Evolutionary conservation across 1,139 yeast species (phyloP).

Genomic region (Zygoascus meyerae): DNA sequence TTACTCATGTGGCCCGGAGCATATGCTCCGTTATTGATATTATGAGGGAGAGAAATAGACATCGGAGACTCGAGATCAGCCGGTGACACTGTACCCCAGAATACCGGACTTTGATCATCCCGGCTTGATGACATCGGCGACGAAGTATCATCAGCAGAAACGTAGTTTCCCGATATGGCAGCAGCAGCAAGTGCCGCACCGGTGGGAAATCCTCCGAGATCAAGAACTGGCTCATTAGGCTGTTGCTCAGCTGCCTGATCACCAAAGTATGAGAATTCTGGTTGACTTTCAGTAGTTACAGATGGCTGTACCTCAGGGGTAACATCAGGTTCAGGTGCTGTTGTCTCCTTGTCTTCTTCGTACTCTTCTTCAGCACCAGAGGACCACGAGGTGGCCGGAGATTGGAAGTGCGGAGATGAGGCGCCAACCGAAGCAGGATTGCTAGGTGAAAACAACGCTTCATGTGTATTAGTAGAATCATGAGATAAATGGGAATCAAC

Average conservation of each 20-base stretch:
- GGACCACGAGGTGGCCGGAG: slow-evolving; percentile 8
- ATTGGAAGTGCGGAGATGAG: not conserved
- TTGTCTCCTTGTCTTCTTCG: not conserved
- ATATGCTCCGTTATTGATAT: slow-evolving; percentile 5
- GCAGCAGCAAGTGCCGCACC: slow-evolving; percentile 25
- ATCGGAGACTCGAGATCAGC: slow-evolving; percentile 11
- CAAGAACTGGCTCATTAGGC: slow-evolving; percentile 8
- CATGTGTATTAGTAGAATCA: slow-evolving; percentile 6
- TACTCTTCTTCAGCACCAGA: not conserved
- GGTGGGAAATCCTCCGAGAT: slow-evolving; percentile 19
- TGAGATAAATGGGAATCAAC: not conserved
- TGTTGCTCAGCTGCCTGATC: not conserved
- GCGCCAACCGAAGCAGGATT: not conserved
- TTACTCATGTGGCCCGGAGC: slow-evolving; percentile 8
- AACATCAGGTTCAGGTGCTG: not conserved
- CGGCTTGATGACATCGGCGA: not conserved
- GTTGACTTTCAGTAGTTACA: not conserved
- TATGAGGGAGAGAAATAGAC: slow-evolving; percentile 9
- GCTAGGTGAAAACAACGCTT: not conserved
- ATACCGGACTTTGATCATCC: slow-evolving; percentile 8
- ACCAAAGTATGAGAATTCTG: not conserved
- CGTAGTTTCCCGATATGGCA: slow-evolving; percentile 14
- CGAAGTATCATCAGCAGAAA: not conserved
- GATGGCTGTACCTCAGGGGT: not conserved
- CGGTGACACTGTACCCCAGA: slow-evolving; percentile 18